These are phyloP conservation scores for Phialophora expanda DNA, from an alignment of 2,329 filamentous ascomycete genomes.

Conservation along the genomic window DNA sequence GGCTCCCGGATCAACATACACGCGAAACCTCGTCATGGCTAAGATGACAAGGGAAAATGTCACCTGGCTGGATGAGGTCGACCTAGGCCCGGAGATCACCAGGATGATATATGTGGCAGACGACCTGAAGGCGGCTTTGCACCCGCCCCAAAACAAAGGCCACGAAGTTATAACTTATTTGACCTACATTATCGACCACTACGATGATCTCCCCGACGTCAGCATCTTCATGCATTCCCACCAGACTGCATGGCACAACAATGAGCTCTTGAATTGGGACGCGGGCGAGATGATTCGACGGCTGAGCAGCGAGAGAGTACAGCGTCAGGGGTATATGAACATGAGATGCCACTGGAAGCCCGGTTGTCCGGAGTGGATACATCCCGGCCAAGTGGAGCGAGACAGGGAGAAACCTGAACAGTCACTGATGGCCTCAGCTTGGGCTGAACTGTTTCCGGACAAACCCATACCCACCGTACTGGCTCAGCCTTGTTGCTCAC, in stretches of 20 bases:
- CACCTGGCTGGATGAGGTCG: conserved; percentile 59
- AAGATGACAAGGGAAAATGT: conserved; percentile 48
- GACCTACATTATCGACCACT: conserved; percentile 67
- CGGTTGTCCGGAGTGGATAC: conserved; percentile 65
- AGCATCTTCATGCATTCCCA: conserved; percentile 66
- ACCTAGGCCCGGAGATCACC: conserved; percentile 53
- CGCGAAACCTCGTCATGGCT: conserved; percentile 61
- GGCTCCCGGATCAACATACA: conserved; percentile 57
- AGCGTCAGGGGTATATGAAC: conserved; percentile 63
- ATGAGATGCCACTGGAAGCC: conserved; percentile 63
- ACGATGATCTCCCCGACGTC: conserved; percentile 63
- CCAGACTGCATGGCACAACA: conserved; percentile 64
- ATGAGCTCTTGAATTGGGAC: conserved; percentile 58
- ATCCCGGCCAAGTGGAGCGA: conserved; percentile 49
- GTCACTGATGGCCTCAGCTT: conserved; percentile 52
- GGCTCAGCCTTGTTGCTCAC: conserved; percentile 67
- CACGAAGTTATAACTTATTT: conserved; percentile 68
- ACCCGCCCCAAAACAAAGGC: conserved; percentile 64
- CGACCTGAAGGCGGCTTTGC: conserved; percentile 56
- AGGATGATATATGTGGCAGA: conserved; percentile 60
- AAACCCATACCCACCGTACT: conserved; percentile 56
- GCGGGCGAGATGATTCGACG: conserved; percentile 57
- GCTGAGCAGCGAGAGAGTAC: conserved; percentile 59
- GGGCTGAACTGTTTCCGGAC: conserved; percentile 55
- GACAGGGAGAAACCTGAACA: conserved; percentile 55